Percentiles rank a stretch among this genome's conserved stretches.
Conservation (phyloP, 495 filamentous ascomycete species). For the Xanthoparmelia taractica region DNA sequence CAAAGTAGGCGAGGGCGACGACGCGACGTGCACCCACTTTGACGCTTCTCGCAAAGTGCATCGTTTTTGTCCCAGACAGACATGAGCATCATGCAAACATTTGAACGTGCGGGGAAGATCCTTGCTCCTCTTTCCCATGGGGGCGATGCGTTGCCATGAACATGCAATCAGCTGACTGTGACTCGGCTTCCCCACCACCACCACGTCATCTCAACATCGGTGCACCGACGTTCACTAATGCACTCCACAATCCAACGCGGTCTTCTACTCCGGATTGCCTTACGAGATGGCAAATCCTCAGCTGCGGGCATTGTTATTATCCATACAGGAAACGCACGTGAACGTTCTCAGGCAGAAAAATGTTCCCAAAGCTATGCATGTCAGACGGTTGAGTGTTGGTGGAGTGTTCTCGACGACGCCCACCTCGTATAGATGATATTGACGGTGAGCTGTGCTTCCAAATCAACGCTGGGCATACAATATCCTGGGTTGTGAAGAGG, state of each 20-base stretch:
- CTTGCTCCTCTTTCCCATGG: neutral
- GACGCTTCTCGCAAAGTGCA: too few relatives aligned
- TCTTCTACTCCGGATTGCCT: neutral
- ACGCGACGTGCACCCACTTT: too few relatives aligned
- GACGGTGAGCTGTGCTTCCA: neutral
- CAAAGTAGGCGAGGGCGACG: neutral
- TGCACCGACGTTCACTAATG: neutral
- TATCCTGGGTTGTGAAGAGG: too few relatives aligned
- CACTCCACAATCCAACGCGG: neutral
- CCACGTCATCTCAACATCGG: neutral
- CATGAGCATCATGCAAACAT: neutral
- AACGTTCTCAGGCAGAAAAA: neutral
- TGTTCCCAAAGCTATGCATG: neutral
- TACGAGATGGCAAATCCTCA: neutral
- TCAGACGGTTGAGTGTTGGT: neutral
- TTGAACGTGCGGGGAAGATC: neutral
- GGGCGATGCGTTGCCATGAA: neutral
- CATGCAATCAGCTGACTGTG: neutral
- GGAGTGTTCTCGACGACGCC: neutral
- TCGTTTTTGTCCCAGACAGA: neutral
- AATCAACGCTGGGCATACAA: neutral
- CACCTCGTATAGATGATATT: neutral
- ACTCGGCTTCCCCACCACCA: neutral
- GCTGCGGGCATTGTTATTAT: neutral
- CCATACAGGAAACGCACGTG: neutral